These are phyloP conservation scores for Leccinum huronense DNA, from an alignment of 1,284 basidiomycete species.

Conservation along the genomic window DNA sequence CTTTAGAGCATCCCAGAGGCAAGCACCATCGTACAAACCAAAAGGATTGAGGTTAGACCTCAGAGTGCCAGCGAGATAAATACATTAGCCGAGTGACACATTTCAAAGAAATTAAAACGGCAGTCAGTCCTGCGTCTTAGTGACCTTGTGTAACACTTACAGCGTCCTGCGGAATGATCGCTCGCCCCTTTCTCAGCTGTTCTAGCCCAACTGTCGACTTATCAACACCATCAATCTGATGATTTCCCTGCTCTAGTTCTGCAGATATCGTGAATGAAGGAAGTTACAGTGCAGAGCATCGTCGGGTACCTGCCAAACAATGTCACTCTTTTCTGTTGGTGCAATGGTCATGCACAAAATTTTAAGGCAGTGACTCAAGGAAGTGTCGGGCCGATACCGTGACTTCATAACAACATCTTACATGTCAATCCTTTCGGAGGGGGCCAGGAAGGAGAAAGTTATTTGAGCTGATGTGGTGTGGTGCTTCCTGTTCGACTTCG, in stretches of 20 bases:
- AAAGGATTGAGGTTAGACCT: conserved; percentile 84
- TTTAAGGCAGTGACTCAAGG: conserved; percentile 50
- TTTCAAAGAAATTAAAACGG: conserved; percentile 25
- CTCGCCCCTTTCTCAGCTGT: conserved; percentile 62
- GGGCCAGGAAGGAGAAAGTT: conserved; percentile 66
- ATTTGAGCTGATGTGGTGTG: conserved; percentile 59
- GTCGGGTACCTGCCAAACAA: conserved; percentile 60
- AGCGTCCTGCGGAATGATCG: conserved; percentile 90
- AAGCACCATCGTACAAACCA: conserved; percentile 68
- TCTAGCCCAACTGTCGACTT: conserved; percentile 65
- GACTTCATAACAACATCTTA: conserved; percentile 57
- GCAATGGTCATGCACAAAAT: conserved; percentile 62
- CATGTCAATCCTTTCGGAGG: conserved; percentile 57
- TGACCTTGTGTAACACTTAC: conserved; percentile 42
- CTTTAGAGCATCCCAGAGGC: conserved; percentile 80
- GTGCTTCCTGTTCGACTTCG: conserved; percentile 63
- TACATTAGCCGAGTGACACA: conserved; percentile 7
- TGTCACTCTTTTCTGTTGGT: conserved; percentile 87
- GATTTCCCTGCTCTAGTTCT: conserved; percentile 80
- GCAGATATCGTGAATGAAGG: conserved; percentile 6
- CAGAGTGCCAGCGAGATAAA: conserved; percentile 66
- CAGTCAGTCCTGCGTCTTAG: not conserved
- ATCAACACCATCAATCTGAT: conserved; percentile 67
- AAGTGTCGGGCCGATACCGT: conserved; percentile 47
- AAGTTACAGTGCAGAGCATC: not conserved